phyloP scores from a whole-genome alignment of 1,284 basidiomycete genomes.

The Trametes versicolor region DNA sequence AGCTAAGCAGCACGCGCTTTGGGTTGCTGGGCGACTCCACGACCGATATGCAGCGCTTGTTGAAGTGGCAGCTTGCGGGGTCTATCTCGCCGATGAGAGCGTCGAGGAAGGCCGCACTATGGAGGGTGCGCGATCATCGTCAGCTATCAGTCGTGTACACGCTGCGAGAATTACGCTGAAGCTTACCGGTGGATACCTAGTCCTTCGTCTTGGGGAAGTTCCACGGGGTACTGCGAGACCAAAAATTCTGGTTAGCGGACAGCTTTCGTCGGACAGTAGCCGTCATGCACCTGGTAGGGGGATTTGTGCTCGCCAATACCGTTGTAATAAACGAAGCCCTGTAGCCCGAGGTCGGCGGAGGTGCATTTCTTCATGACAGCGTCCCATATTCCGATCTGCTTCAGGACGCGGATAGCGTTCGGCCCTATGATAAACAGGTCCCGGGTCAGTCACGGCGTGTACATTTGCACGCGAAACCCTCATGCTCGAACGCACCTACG shows the following conservation, averaged over 20 bases:
- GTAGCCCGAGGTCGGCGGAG: slow-evolving; percentile 44
- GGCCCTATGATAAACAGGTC: slow-evolving; percentile 48
- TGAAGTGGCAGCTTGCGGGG: slow-evolving; percentile 54
- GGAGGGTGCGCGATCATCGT: not conserved
- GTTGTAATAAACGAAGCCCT: slow-evolving; percentile 42
- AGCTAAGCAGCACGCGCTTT: slow-evolving; percentile 48
- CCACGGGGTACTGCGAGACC: not conserved
- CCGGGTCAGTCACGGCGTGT: not conserved
- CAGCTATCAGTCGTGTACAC: too few relatives aligned
- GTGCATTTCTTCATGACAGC: slow-evolving; percentile 51
- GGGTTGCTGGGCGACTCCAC: slow-evolving; percentile 37
- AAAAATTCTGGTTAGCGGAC: not conserved
- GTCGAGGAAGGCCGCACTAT: slow-evolving; percentile 59
- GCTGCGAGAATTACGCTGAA: too few relatives aligned
- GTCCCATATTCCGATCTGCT: slow-evolving; percentile 55
- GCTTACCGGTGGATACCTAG: slow-evolving; percentile 13
- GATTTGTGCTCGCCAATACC: slow-evolving; percentile 13
- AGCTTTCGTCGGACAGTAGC: not conserved
- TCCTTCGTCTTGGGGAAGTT: slow-evolving; percentile 2
- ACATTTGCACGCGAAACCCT: too few relatives aligned
- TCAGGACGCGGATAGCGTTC: slow-evolving; percentile 58
- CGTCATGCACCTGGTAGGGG: not conserved
- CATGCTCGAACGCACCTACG: slow-evolving; percentile 49
- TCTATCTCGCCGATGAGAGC: slow-evolving; percentile 58
- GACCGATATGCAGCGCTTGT: slow-evolving; percentile 57